These are phyloP conservation scores for Beauveria asiatica DNA, from an alignment of 2,329 filamentous ascomycete species.

Conservation along the genomic window DNA sequence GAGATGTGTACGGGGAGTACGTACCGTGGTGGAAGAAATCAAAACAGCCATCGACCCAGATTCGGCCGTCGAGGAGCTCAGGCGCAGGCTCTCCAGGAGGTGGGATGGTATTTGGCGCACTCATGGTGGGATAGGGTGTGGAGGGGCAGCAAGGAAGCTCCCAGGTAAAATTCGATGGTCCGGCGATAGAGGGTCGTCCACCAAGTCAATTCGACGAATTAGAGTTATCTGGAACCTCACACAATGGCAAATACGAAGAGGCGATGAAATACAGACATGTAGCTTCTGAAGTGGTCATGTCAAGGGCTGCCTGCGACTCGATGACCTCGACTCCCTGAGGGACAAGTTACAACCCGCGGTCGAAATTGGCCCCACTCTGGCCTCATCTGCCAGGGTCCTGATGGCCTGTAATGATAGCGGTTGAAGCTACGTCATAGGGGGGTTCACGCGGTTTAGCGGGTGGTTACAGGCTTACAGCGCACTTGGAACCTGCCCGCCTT, in stretches of 20 bases:
- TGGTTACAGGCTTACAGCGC: not conserved
- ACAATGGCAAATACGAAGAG: not conserved
- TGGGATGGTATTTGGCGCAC: conserved; percentile 9
- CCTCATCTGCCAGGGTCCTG: not conserved
- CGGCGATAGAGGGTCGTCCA: not conserved
- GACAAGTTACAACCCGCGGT: not conserved
- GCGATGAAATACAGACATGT: not conserved
- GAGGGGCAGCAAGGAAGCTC: not conserved
- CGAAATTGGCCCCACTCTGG: not conserved
- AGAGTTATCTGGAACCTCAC: too few species aligned
- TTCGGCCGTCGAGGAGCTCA: conserved; percentile 57
- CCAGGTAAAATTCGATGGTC: not conserved
- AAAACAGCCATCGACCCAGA: conserved; percentile 99
- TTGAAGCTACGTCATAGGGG: not conserved
- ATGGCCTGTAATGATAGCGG: not conserved
- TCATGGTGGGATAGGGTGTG: not conserved
- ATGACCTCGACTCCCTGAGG: not conserved
- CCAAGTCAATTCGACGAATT: not conserved
- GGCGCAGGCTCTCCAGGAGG: conserved; percentile 39
- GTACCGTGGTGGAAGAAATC: conserved; percentile 96
- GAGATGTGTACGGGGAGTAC: conserved; percentile 14
- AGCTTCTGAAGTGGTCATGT: not conserved
- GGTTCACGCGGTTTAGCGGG: not conserved
- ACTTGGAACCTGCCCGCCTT: not conserved
- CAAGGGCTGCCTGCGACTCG: not conserved